Base-by-base conservation (phyloP, 2,329 filamentous ascomycete genomes). In the Scedosporium boydii region DNA sequence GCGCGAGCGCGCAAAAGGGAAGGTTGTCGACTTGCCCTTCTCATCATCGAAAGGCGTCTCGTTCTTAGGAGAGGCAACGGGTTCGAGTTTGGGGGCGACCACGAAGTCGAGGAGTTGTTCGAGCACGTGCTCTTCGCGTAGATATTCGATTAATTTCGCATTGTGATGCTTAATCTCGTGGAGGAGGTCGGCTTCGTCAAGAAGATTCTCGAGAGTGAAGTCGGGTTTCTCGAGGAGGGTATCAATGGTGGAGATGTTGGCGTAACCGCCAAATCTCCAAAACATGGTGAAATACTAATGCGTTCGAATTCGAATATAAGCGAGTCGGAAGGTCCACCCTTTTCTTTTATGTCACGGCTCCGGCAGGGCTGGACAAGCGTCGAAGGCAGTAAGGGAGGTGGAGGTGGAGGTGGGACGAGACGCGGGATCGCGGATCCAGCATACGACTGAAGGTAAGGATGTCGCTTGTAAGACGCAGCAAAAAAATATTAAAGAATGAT, bases 111-210 rank as follows among this genome's bases (percentile, higher is more conserved):
- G 86, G 65, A 99, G 83, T 71, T 85, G 88, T 75, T 92, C 86
- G 66, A 99, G 84, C 63, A 96, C 86, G 70, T 87, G 84, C 68
- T 96, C 91, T 71, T 96, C 91, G 70, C 95, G 88, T 65, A 99
- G 81, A 73, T 93, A 98, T 77, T 98, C 93, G 75, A 98, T 93
- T 65, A 99, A 87, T 79, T 97, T 97, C 63, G 91, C 89, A 79
- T 99, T 98, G 78, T 97, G 93, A 76, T 96, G 91, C 79, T 98
- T 99, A 66, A 99, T 85, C 82, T 99, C 95, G 75, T 97, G 92
- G 69, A 98, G 95, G 70, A 98, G 80, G 74, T 99, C 95, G 71
- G 90, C 89, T 81, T 99, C 95, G 75, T 98, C 93, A 66, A 99
- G 86, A 64, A 99, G 82, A 74, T 98, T 93, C 77, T 99, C 95